These are phyloP conservation scores for Beauveria australis DNA, from an alignment of 2,329 filamentous ascomycete genomes.

Conservation along the genomic window DNA sequence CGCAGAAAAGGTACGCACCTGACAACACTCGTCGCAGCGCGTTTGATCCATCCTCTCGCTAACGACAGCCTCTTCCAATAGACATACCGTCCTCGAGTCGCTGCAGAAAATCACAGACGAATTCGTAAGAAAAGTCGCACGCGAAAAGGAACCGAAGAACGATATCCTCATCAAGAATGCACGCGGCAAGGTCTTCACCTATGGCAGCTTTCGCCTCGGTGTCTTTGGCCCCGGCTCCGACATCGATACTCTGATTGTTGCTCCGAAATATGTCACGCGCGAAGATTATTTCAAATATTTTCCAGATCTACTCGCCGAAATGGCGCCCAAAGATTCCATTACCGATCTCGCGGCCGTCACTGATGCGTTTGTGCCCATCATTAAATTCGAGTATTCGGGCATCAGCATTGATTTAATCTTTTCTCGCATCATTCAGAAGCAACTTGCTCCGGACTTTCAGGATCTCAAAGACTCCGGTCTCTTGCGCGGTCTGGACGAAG, in stretches of 20 bases:
- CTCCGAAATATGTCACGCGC: constrained; percentile 78
- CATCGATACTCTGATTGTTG: constrained; percentile 93
- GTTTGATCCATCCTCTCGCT: not conserved
- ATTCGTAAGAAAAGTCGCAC: constrained; percentile 77
- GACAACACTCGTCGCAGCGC: not conserved
- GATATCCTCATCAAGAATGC: constrained; percentile 72
- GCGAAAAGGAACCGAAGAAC: constrained; percentile 61
- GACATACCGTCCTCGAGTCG: constrained; percentile 63
- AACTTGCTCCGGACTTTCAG: constrained; percentile 59
- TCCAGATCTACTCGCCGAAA: constrained; percentile 66
- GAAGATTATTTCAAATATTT: constrained; percentile 91
- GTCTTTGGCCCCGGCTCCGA: constrained; percentile 94
- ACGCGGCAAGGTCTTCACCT: constrained; percentile 89
- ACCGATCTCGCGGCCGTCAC: constrained; percentile 77
- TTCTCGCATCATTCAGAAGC: constrained; percentile 62
- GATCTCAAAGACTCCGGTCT: constrained; percentile 76
- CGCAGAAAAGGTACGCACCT: constrained; percentile 60
- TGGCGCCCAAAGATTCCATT: constrained; percentile 71
- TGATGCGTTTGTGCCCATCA: constrained; percentile 91
- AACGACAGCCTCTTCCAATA: constrained; percentile 25
- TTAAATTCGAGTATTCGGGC: constrained; percentile 85
- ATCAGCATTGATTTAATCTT: constrained; percentile 96
- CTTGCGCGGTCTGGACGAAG: constrained; percentile 77
- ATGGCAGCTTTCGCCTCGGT: constrained; percentile 88
- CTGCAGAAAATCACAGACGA: constrained; percentile 75